Evolutionary conservation across 2,329 filamentous ascomycete genomes (phyloP).

Genomic region (Ophiostoma fasciatum): DNA sequence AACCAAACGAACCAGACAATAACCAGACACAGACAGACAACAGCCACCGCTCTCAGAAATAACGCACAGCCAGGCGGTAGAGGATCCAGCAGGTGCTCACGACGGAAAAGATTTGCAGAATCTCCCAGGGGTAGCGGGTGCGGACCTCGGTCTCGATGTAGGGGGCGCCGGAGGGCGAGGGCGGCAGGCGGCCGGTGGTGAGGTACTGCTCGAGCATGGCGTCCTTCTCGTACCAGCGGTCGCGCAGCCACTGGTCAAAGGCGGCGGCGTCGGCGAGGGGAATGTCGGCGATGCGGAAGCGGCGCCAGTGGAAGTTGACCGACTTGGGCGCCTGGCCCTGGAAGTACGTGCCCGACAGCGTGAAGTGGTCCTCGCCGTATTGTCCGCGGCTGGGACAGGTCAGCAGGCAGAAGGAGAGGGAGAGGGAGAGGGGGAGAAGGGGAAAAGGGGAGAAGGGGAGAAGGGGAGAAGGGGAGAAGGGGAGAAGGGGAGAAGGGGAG

Average conservation of each 20-base stretch:
- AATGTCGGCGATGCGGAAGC: conserved; percentile 67
- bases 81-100: conserved; percentile 15
- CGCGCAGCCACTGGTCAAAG: conserved; percentile 75
- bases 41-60: no score
- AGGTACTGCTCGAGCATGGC: conserved; percentile 71
- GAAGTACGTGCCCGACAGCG: conserved; percentile 73
- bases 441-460: not conserved
- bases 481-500: no score
- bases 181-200: conserved; percentile 64
- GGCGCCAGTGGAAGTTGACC: conserved; percentile 92
- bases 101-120: conserved; percentile 38
- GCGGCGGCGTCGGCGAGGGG: conserved; percentile 57
- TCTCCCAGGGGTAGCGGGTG: conserved; percentile 37
- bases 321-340: conserved; percentile 82
- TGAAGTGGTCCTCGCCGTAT: conserved; percentile 86
- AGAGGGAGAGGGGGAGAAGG: no score
- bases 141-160: conserved; percentile 46
- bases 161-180: conserved; percentile 34
- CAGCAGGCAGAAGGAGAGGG: no score
- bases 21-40: no score
- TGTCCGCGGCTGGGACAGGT: conserved; percentile 44
- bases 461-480: no score
- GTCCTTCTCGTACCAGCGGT: conserved; percentile 88
- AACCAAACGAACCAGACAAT: no score
- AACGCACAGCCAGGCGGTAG: no score